Evolutionary conservation across 495 filamentous ascomycete genomes (phyloP).

Genomic region (Aspergillus baeticus): DNA sequence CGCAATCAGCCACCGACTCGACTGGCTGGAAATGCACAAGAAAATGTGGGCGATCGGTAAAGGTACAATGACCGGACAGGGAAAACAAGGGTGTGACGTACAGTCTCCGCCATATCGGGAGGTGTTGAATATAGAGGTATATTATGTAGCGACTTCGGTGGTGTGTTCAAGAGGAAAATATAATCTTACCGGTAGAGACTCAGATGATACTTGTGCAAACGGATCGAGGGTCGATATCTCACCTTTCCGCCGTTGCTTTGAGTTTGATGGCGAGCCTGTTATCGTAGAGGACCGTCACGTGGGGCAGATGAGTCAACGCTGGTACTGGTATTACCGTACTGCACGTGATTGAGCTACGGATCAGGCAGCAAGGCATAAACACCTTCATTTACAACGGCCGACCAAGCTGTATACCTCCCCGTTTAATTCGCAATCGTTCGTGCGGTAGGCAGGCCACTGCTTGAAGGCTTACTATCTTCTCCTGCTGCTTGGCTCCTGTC

Average conservation of each 20-base stretch:
- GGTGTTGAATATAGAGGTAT: not conserved
- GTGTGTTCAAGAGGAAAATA: slow-evolving; percentile 1
- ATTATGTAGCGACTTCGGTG: not conserved
- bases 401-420: slow-evolving; percentile 7
- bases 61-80: slow-evolving; percentile 27
- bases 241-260: slow-evolving; percentile 9
- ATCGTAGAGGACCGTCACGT: slow-evolving; percentile 28
- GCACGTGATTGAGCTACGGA: not conserved
- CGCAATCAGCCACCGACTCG: not conserved
- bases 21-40: slow-evolving; percentile 29
- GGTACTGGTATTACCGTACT: slow-evolving; percentile 5
- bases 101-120: slow-evolving; percentile 44
- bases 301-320: slow-evolving; percentile 13
- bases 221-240: slow-evolving; percentile 7
- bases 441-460: slow-evolving; percentile 45
- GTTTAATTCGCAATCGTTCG: not conserved
- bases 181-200: slow-evolving; percentile 6
- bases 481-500: too few species aligned
- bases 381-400: not conserved
- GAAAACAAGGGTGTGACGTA: slow-evolving; percentile 50
- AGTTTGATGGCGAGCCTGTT: slow-evolving; percentile 33
- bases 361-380: not conserved
- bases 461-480: slow-evolving; percentile 9
- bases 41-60: slow-evolving; percentile 47
- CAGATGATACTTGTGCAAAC: not conserved